phyloP scores from a whole-genome alignment of 1,284 basidiomycete genomes.

The Vanrija humicola region DNA sequence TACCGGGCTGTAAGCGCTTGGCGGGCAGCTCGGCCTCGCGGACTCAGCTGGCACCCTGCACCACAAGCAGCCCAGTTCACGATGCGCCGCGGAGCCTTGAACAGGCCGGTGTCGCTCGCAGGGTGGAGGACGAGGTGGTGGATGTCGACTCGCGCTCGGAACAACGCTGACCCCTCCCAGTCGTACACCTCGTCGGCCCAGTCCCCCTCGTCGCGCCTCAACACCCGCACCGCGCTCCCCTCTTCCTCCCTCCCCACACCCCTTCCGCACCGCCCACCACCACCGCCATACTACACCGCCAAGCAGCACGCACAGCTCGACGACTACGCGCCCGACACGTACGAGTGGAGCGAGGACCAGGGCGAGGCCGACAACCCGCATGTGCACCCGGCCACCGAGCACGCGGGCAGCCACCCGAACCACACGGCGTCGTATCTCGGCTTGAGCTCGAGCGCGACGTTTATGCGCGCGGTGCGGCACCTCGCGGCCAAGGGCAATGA shows the following conservation, averaged over 20 bases:
- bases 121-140: no score
- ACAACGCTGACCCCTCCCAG: no score
- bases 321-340: neutral
- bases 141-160: no score
- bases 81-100: no score
- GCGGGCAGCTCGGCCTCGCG: no score
- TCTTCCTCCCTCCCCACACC: slow-evolving; percentile 3
- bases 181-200: neutral
- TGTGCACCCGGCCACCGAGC: slow-evolving; percentile 9
- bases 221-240: slow-evolving; percentile 15
- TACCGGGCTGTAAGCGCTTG: neutral
- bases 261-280: slow-evolving; percentile 5
- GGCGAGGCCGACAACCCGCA: neutral
- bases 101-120: no score
- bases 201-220: slow-evolving; percentile 6
- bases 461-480: slow-evolving; percentile 17
- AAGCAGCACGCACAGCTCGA: slow-evolving; percentile 6
- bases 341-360: slow-evolving; percentile 14
- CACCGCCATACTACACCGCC: slow-evolving; percentile 21
- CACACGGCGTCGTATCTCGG: slow-evolving; percentile 13
- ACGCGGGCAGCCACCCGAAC: slow-evolving; percentile 10
- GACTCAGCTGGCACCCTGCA: no score
- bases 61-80: no score
- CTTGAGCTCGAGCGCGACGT: slow-evolving; percentile 18
- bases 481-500: slow-evolving; percentile 4